Percentiles rank a stretch among this genome's conserved stretches.
phyloP scores from a whole-genome alignment of 2,329 filamentous ascomycete genomes.

The Rosellinia necatrix region DNA sequence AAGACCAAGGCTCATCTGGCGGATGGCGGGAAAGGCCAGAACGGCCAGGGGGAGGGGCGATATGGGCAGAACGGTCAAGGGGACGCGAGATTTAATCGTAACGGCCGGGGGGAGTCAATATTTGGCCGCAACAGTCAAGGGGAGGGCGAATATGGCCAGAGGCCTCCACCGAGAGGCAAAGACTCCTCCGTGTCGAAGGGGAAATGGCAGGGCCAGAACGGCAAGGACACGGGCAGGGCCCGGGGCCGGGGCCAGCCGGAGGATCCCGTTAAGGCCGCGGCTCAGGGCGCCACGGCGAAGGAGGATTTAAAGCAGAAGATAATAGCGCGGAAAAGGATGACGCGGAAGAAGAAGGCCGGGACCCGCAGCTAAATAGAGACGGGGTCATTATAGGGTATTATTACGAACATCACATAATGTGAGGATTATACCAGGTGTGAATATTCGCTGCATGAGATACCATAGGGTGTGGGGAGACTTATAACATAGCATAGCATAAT shows the following conservation, averaged over 20 bases:
- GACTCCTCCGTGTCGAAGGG: slow-evolving; percentile 39
- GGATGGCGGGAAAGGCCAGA: slow-evolving; percentile 18
- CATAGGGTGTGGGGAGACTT: too few relatives aligned
- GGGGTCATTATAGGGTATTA: too few relatives aligned
- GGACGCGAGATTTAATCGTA: too few relatives aligned
- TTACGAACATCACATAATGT: too few relatives aligned
- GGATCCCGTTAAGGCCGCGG: slow-evolving; percentile 32
- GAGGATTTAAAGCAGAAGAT: slow-evolving; percentile 68
- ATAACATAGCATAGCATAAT: too few relatives aligned
- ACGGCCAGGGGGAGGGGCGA: slow-evolving; percentile 7
- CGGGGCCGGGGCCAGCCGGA: slow-evolving; percentile 23
- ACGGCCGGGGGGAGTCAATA: too few relatives aligned
- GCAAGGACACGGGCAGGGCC: slow-evolving; percentile 10
- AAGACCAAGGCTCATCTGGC: slow-evolving; percentile 28
- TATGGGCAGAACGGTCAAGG: slow-evolving; percentile 13
- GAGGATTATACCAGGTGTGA: too few relatives aligned
- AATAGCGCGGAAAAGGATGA: slow-evolving; percentile 82
- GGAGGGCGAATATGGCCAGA: slow-evolving; percentile 10
- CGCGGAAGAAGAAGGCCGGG: slow-evolving; percentile 69
- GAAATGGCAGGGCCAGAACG: slow-evolving; percentile 24
- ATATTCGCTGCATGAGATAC: too few relatives aligned
- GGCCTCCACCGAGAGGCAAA: slow-evolving; percentile 31
- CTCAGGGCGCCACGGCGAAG: slow-evolving; percentile 37
- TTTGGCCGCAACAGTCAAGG: slow-evolving; percentile 14
- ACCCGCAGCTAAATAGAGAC: slow-evolving; percentile 38